These are phyloP conservation scores for Chalciporus piperatus DNA, from an alignment of 768 basidiomycete species.

Conservation along the genomic window DNA sequence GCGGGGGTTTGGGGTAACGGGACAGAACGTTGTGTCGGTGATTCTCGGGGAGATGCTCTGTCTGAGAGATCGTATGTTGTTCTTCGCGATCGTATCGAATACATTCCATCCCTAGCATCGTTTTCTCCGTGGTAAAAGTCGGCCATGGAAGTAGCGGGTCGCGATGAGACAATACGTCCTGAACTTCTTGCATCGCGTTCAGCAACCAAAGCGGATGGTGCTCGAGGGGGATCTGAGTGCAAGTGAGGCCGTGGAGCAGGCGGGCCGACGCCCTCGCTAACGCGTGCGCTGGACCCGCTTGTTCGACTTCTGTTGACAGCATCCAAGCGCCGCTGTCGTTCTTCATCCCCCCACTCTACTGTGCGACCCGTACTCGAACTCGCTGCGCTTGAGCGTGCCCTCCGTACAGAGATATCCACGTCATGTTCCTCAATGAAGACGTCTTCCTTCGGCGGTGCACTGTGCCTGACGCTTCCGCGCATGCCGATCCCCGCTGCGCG, in stretches of 20 bases:
- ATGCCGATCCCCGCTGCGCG: slow-evolving; percentile 66
- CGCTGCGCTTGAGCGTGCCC: slow-evolving; percentile 12
- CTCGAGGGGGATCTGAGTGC: slow-evolving; percentile 26
- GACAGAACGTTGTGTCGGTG: slow-evolving; percentile 8
- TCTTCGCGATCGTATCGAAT: slow-evolving; percentile 22
- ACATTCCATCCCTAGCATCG: slow-evolving; percentile 8
- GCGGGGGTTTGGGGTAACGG: slow-evolving; percentile 16
- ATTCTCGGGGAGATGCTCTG: slow-evolving; percentile 18
- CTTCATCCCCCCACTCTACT: slow-evolving; percentile 27
- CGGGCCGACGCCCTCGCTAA: slow-evolving; percentile 13
- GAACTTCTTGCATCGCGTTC: slow-evolving; percentile 23
- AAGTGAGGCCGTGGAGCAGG: slow-evolving; percentile 21
- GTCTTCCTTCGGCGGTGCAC: slow-evolving; percentile 32
- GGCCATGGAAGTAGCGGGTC: slow-evolving; percentile 59
- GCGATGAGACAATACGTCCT: slow-evolving; percentile 18
- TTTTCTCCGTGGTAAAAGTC: slow-evolving; percentile 37
- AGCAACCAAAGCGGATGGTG: slow-evolving; percentile 7
- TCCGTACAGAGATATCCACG: slow-evolving; percentile 13
- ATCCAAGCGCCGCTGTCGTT: slow-evolving; percentile 15
- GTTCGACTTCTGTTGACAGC: slow-evolving; percentile 22
- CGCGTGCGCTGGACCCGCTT: slow-evolving; percentile 23
- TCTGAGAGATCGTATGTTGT: slow-evolving; percentile 25
- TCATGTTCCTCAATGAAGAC: slow-evolving; percentile 33
- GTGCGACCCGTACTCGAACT: slow-evolving; percentile 7
- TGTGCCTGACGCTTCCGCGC: slow-evolving; percentile 29